phyloP scores from a whole-genome alignment of 164 flowering plant species.

The Tetrastigma voinierianum region DNA sequence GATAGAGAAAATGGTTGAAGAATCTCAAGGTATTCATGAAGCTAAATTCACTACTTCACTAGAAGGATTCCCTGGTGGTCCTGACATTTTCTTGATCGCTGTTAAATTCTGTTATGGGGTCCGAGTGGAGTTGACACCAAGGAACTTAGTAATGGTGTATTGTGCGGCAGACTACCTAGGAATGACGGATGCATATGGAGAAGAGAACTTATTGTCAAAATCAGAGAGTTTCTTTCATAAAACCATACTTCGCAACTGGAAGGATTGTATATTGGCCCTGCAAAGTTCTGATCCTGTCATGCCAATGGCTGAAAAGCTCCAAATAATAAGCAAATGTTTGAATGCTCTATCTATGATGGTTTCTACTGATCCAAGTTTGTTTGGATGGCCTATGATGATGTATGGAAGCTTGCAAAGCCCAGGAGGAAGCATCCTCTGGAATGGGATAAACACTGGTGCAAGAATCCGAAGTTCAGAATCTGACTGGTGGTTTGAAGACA shows the following conservation, averaged over 20 bases:
- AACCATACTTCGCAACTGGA: conserved; percentile 75
- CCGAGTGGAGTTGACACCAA: conserved; percentile 64
- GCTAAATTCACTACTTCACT: conserved; percentile 30
- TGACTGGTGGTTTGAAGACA: conserved; percentile 98
- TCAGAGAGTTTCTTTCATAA: conserved; percentile 66
- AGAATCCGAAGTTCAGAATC: conserved; percentile 67
- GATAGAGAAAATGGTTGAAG: conserved; percentile 51
- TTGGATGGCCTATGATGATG: conserved; percentile 99
- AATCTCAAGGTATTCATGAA: conserved; percentile 26
- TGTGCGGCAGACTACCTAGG: conserved; percentile 85
- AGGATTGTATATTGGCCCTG: conserved; percentile 79
- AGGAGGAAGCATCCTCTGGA: conserved; percentile 97
- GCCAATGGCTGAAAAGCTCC: conserved; percentile 60
- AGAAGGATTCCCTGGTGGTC: conserved; percentile 77
- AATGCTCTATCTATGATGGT: conserved; percentile 77
- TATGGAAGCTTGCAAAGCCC: conserved; percentile 95
- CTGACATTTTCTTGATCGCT: conserved; percentile 61
- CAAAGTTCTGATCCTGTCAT: conserved; percentile 62
- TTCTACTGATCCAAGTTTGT: conserved; percentile 87
- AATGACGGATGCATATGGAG: conserved; percentile 84
- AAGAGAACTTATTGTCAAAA: conserved; percentile 64
- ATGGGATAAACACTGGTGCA: conserved; percentile 94
- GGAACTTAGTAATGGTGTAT: conserved; percentile 54
- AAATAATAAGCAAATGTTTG: conserved; percentile 55
- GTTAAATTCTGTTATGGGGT: conserved; percentile 81